Conservation (phyloP, 805 yeast genomes). For the Saccharomycopsis capsularis region DNA sequence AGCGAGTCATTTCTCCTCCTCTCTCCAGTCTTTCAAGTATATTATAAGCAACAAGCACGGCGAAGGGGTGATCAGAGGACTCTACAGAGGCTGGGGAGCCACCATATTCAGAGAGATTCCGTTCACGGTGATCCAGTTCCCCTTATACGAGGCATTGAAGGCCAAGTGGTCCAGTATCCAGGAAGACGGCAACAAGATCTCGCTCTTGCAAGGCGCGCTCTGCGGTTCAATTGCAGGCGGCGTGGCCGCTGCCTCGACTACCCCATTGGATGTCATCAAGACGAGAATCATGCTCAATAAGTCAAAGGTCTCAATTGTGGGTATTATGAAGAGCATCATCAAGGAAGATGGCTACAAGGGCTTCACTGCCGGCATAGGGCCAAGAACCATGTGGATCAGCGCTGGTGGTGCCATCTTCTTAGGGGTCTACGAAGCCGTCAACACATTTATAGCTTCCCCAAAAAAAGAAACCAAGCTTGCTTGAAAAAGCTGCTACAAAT, state of each 20-base stretch:
- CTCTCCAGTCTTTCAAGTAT: constrained; percentile 59
- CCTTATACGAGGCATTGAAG: constrained; percentile 82
- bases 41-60: constrained; percentile 60
- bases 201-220: constrained; percentile 57
- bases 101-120: constrained; percentile 96
- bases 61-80: constrained; percentile 69
- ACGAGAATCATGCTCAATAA: constrained; percentile 77
- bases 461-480: background rate
- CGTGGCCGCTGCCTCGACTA: constrained; percentile 71
- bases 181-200: constrained; percentile 22
- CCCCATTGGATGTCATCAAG: constrained; percentile 74
- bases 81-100: constrained; percentile 89
- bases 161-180: constrained; percentile 42
- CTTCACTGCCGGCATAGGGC: constrained; percentile 82
- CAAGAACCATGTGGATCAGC: constrained; percentile 95
- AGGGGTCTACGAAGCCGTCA: constrained; percentile 80
- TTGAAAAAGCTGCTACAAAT: too few relatives aligned
- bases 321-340: constrained; percentile 46
- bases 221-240: constrained; percentile 87
- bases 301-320: constrained; percentile 37
- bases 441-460: background rate
- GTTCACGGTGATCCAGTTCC: constrained; percentile 92
- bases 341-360: constrained; percentile 67
- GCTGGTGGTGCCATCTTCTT: constrained; percentile 97
- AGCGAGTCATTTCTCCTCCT: constrained; percentile 45